Evolutionary conservation across 73 alveolate genomes (phyloP).

Genomic region (Tetrahymena elliotti): DNA sequence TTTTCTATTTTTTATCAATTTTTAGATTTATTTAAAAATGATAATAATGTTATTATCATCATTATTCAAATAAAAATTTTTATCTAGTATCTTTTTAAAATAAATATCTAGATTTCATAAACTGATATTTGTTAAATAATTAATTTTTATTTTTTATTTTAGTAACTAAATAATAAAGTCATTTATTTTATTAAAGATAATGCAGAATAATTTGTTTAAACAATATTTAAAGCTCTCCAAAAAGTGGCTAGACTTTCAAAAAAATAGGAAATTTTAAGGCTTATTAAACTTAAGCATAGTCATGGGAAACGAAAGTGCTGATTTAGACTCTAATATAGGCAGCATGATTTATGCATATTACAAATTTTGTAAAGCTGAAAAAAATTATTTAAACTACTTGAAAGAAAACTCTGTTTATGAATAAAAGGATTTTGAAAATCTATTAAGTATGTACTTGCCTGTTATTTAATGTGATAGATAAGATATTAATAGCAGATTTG

Average conservation of each 20-base stretch:
- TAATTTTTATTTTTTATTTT: no score
- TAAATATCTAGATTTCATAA: no score
- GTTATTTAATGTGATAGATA: background rate
- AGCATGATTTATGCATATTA: background rate
- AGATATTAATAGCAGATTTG: background rate
- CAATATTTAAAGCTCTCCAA: background rate
- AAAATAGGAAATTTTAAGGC: background rate
- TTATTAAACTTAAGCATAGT: background rate
- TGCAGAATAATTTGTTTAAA: background rate
- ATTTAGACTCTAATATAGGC: background rate
- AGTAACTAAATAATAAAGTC: no score
- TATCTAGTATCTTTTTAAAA: no score
- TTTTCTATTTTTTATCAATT: no score
- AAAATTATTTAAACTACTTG: background rate
- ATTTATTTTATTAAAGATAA: no score
- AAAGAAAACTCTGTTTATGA: background rate
- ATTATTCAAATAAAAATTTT: no score
- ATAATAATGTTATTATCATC: no score
- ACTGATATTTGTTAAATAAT: no score
- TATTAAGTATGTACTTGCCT: background rate
- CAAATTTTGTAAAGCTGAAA: background rate
- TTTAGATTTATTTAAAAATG: no score
- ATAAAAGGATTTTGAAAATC: background rate
- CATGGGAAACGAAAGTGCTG: background rate
- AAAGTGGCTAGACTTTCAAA: background rate